These are phyloP conservation scores for Ciborinia camelliae DNA, from an alignment of 2,329 filamentous ascomycete species.

Conservation along the genomic window DNA sequence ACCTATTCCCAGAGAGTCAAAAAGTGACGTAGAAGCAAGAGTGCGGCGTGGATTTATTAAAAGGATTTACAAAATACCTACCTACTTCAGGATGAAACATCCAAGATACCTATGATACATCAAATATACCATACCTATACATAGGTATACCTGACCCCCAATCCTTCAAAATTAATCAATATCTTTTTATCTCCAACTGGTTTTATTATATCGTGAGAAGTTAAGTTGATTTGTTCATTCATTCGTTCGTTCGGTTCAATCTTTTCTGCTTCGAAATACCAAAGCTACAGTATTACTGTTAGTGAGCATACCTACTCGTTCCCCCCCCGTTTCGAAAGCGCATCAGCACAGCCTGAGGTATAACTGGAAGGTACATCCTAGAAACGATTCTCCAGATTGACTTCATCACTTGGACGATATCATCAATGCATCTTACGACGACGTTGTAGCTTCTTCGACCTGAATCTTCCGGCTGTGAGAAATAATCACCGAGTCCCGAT, in stretches of 20 bases:
- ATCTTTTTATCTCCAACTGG: not conserved
- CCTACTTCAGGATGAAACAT: not conserved
- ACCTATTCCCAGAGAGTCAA: not conserved
- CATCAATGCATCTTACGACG: slow-evolving; percentile 14
- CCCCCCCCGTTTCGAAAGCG: slow-evolving; percentile 12
- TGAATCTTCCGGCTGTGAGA: not conserved
- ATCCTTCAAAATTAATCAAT: not conserved
- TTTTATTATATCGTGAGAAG: not conserved
- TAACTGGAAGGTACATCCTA: not conserved
- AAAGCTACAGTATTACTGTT: not conserved
- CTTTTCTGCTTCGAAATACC: not conserved
- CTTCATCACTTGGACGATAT: not conserved
- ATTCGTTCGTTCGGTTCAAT: not conserved
- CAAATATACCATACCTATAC: too few relatives aligned
- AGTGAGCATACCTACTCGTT: slow-evolving; percentile 2
- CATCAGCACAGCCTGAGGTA: slow-evolving; percentile 12
- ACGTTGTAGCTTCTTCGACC: not conserved
- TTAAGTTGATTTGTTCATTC: too few relatives aligned
- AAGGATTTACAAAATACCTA: not conserved
- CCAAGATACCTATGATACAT: not conserved
- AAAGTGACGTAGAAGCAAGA: slow-evolving; percentile 15
- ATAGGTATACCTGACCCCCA: not conserved
- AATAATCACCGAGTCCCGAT: not conserved
- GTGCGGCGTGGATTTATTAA: slow-evolving; percentile 1
- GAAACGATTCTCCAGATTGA: not conserved